Conservation (phyloP, 2,329 filamentous ascomycete species). For the Juglanconis sp. region DNA sequence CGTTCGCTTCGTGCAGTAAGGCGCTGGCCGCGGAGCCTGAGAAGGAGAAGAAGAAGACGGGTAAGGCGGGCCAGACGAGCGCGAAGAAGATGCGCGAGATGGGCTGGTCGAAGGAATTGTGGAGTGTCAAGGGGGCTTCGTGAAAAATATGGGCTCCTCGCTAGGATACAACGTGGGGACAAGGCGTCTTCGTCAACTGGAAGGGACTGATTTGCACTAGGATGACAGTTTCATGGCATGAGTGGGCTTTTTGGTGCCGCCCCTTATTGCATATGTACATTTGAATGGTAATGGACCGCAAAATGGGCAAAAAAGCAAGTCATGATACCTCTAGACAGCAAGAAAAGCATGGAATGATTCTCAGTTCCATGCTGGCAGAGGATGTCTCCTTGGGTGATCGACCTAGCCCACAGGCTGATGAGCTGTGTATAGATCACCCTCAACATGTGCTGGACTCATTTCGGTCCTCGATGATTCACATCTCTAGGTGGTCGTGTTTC, state of each 20-base stretch:
- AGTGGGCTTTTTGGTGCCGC: background rate
- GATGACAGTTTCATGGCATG: background rate
- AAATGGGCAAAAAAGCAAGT: constrained; percentile 3
- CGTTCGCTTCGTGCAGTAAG: constrained; percentile 74
- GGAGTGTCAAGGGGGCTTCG: constrained; percentile 49
- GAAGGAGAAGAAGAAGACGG: constrained; percentile 44
- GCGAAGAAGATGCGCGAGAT: constrained; percentile 60
- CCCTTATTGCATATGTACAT: constrained; percentile 3
- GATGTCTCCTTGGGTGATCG: background rate
- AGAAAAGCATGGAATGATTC: background rate
- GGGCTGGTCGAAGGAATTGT: constrained; percentile 62
- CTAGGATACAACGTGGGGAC: background rate
- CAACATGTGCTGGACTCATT: too few species aligned
- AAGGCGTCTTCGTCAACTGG: background rate
- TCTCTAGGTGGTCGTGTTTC: too few species aligned
- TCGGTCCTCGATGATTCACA: too few species aligned
- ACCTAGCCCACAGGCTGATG: background rate
- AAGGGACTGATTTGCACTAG: background rate
- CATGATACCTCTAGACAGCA: constrained; percentile 11
- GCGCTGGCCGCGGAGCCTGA: constrained; percentile 58
- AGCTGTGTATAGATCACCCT: too few species aligned
- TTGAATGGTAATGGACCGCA: constrained; percentile 3
- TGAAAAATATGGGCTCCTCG: background rate
- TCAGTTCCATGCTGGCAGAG: background rate
- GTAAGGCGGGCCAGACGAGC: constrained; percentile 36